A percentile compares a stretch with the other conserved stretches of the same genome.
These are phyloP conservation scores for Rhodotorula sp. DNA, from an alignment of 1,284 basidiomycete genomes.

Conservation along the genomic window DNA sequence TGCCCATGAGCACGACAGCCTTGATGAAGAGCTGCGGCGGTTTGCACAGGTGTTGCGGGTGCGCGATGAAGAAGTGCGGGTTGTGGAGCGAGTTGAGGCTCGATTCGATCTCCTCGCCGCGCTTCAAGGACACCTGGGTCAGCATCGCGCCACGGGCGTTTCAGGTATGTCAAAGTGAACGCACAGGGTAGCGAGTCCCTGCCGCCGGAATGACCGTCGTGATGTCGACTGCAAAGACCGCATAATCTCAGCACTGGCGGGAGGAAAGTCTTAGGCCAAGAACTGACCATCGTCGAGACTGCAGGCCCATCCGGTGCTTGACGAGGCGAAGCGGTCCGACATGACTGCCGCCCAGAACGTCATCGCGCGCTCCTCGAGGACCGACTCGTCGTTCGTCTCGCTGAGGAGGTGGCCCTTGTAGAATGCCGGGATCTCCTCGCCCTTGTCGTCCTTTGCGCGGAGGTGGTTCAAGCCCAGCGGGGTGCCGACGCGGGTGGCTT, in stretches of 20 bases:
- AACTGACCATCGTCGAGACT: slow-evolving; percentile 33
- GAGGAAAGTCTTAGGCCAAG: not conserved
- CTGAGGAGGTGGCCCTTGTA: slow-evolving; percentile 28
- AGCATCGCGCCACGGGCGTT: too few relatives aligned
- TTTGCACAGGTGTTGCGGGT: slow-evolving; percentile 39
- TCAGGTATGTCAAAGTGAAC: too few relatives aligned
- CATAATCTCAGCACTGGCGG: not conserved
- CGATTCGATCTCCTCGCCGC: not conserved
- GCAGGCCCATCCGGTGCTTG: slow-evolving; percentile 43
- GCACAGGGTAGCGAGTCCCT: not conserved
- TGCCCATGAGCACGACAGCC: slow-evolving; percentile 40
- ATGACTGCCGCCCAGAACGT: slow-evolving; percentile 40
- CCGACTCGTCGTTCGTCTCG: slow-evolving; percentile 26
- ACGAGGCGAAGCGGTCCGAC: slow-evolving; percentile 37
- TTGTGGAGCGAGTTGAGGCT: slow-evolving; percentile 32
- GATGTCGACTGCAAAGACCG: slow-evolving; percentile 24
- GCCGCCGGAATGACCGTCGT: slow-evolving; percentile 38
- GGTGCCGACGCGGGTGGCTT: slow-evolving; percentile 78
- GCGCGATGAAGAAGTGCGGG: slow-evolving; percentile 40
- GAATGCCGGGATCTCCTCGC: not conserved
- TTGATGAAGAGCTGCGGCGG: slow-evolving; percentile 42
- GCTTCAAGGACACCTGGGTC: not conserved
- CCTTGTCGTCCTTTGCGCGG: slow-evolving; percentile 2
- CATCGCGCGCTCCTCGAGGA: slow-evolving; percentile 24
- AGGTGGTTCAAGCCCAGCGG: slow-evolving; percentile 58